Evolutionary conservation across 2,329 filamentous ascomycete species (phyloP), one percentile per base, ranked within the genome.

Genomic region (Aschersonia sp.): DNA sequence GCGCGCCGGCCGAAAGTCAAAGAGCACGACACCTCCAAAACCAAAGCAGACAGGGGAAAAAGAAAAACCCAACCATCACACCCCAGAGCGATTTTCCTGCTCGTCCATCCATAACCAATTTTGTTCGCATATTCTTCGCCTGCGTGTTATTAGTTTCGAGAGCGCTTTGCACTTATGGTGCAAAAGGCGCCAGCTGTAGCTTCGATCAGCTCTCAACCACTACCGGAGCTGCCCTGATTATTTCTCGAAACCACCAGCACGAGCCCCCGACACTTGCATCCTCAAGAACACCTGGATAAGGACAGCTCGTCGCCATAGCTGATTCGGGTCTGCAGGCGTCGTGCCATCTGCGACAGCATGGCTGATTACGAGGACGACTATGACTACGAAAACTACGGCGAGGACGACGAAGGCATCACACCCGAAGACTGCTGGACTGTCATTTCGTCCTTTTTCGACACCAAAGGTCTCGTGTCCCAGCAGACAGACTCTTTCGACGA

Each of bases 401-500:
- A 84, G 52, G 81, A 78, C 37, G 77, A 81, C 52, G 69, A 74
- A 50, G 72, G 72, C 56, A 95, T 97, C 69, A 95, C 89, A 30
- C 87, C 89, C 51, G 92, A 97, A 71, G 94, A 98, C 68, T 95
- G 88, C 72, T 98, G 94, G 92, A 85, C 84, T 54, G 90, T 97
- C 60, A 97, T 98, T 63, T 88, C 86, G 48, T 85, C 92, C 8
- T 97, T 95, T 72, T 98, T 98, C 69, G 87, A 95, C 57, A 78
- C 81, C 52, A 98, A 97, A 68, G 90, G 92, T 59, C 76, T 98
- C 32, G 92, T 95, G 29, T 95, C 92, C 12, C 90, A 98, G 67
- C 92, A 98, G 71, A 82, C 97, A 52, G 90, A 97, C 64, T 98
- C 94, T 0, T 98, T 95, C 68, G 88, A 98, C 67, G 89, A 97